A percentile compares a stretch with the other conserved stretches of the same genome.
Evolutionary conservation across 805 yeast species (phyloP).

Genomic region (Blastobotrys terrestris): DNA sequence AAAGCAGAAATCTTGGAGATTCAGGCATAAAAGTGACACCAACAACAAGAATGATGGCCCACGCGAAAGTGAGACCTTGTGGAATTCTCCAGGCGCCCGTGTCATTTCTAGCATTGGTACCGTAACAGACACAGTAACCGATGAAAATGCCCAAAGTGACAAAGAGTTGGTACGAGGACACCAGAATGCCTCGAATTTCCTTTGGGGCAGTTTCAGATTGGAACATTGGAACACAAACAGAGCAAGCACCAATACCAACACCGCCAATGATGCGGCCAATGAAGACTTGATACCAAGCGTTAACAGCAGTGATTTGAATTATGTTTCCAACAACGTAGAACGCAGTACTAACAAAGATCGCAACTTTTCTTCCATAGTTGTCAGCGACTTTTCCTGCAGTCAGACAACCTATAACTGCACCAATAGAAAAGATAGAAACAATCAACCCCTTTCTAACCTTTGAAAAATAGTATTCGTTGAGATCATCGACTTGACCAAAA

Average conservation of each 20-base stretch:
- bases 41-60: slow-evolving; percentile 55
- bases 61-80: slow-evolving; percentile 61
- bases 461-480: slow-evolving; percentile 38
- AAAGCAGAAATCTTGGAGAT: slow-evolving; percentile 65
- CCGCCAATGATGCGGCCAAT: slow-evolving; percentile 75
- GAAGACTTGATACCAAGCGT: slow-evolving; percentile 40
- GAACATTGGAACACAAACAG: slow-evolving; percentile 72
- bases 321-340: slow-evolving; percentile 50
- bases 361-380: slow-evolving; percentile 42
- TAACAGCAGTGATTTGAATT: slow-evolving; percentile 41
- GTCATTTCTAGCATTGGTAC: slow-evolving; percentile 43
- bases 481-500: slow-evolving; percentile 39
- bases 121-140: slow-evolving; percentile 67
- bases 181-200: slow-evolving; percentile 72
- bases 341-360: slow-evolving; percentile 36
- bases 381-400: slow-evolving; percentile 48
- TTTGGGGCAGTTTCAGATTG: slow-evolving; percentile 76
- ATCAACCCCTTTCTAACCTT: slow-evolving; percentile 54
- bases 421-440: slow-evolving; percentile 68
- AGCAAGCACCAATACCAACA: slow-evolving; percentile 68
- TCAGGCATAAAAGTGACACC: slow-evolving; percentile 71
- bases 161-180: slow-evolving; percentile 69
- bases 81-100: slow-evolving; percentile 66
- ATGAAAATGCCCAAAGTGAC: slow-evolving; percentile 66
- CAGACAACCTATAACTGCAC: slow-evolving; percentile 65